Conservation (phyloP, 75 land plant species). For the Pinus taeda region DNA sequence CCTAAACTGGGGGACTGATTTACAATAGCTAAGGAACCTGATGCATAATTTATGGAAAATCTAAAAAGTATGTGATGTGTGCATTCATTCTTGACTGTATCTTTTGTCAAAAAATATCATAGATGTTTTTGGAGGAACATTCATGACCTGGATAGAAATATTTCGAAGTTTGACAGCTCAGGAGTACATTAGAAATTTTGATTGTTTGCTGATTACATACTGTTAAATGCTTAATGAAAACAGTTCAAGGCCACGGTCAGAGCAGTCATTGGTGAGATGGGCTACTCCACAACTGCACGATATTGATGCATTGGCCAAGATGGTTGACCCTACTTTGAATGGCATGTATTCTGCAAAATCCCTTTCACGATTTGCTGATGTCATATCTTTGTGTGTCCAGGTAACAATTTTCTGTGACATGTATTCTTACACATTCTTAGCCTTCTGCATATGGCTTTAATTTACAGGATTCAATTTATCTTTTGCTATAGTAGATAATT, state of each 20-base stretch:
- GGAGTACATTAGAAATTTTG: not conserved
- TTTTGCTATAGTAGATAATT: no score
- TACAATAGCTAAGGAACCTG: no score
- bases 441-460: not conserved
- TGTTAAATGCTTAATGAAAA: not conserved
- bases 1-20: no score
- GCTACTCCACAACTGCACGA: conserved; percentile 73
- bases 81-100: no score
- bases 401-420: conserved; percentile 16
- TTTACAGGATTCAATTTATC: not conserved
- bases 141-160: not conserved
- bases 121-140: not conserved
- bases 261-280: conserved; percentile 71
- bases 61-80: no score
- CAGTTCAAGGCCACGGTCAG: conserved; percentile 58
- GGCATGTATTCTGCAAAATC: conserved; percentile 62
- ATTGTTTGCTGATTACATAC: not conserved
- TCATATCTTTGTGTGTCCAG: conserved; percentile 66
- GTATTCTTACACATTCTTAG: no score
- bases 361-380: conserved; percentile 61
- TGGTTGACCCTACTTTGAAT: conserved; percentile 71
- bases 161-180: no score
- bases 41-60: no score
- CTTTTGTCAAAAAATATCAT: not conserved
- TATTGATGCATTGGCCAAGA: conserved; percentile 59